Base-by-base conservation (phyloP, 306 rosid species). In the Cucumis cinereus region DNA sequence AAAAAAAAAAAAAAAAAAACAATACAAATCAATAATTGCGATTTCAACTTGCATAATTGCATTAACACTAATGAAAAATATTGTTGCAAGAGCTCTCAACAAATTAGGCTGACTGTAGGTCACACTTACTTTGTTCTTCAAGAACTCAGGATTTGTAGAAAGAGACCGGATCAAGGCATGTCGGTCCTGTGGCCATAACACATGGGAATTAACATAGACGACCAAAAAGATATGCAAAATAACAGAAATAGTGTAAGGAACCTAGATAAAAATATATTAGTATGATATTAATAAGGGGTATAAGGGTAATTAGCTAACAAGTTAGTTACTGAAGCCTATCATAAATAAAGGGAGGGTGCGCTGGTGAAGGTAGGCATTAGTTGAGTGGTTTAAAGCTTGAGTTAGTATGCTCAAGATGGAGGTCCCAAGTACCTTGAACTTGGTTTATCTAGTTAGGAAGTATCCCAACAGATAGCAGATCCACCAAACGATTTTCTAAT, bases 101-200 rank as follows among this genome's bases (percentile, higher is more conserved):
- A 66, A 35, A 63, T 56, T 40, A 71, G 70, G 47, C 49, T 58
- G 58, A 80, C 43, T 66, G 64, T 19, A 60, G 76, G 62, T 74
- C 77, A 66, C 76, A 67, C 59, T 38, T 85, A 88, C 98, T 87
- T 87, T 91, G 84, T 91, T 93, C 85, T 87, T 90, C 79, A 93
- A 80, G 83, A 0, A 93, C 86, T 93, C 98, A 0, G 98, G 97
- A 86, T 91, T 88, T 10, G 97, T 91, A 23, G 98, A 93, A 55
- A 93, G 81, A n/a, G 98, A 88, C 75, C 85, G 94, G 79, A 89
- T 81, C 89, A 93, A 76, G 82, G 91, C 88, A 79, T 74, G 89
- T 78, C 97, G 83, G 76, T 93, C 97, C 98, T 93, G 91, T 84
- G 60, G 77, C 30, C 68, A 84, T 67, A 73, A 30, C 15, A 9